Evolutionary conservation across 768 basidiomycete genomes (phyloP), one percentile per base, ranked within the genome.

Genomic region (Lentinula sp.): DNA sequence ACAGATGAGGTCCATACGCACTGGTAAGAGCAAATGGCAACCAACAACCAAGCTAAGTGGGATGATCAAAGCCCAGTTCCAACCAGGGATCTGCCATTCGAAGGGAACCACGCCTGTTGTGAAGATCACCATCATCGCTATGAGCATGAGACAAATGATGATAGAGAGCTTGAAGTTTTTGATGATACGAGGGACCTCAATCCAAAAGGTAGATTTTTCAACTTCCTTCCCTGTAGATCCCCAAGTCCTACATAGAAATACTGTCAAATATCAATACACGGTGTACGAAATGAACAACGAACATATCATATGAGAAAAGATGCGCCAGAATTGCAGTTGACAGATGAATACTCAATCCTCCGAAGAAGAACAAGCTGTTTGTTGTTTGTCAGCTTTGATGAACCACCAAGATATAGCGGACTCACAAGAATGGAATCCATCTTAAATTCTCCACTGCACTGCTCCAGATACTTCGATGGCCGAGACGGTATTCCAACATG

Each of bases 121-220:
- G 63, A 91, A 81, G 23, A 93, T 66, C 61, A 86, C 67, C 74
- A 93, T 87, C 73, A 79, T 81, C 6, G 76, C 80, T 56, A 87
- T 83, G 57, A 79, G 73, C 11, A 74, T 58, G 64, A 86, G 80
- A 68, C 87, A 87, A 61, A 90, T 74, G 32, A 83, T 73, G 70
- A 91, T 82, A 1, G 86, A 83, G 62, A 87, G 71, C 80, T 86
- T 90, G 81, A 95, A 95, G 53, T 89, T 84, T 65, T 84, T 79
- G 74, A 90, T 82, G 69, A 95, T 93, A 48, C 86, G 83, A 1
- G 93, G 93, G 1, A 94, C 86, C 75, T 95, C 93, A 64, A 91
- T 84, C 84, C 90, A 93, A 78, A 95, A 93, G 61, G 93, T 92
- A 1, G 89, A 91, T 32, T 84, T 80, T 68, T 93, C 88, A 56